phyloP scores from a whole-genome alignment of 805 yeast species.

The Cyberlindnera xylosilytica region DNA sequence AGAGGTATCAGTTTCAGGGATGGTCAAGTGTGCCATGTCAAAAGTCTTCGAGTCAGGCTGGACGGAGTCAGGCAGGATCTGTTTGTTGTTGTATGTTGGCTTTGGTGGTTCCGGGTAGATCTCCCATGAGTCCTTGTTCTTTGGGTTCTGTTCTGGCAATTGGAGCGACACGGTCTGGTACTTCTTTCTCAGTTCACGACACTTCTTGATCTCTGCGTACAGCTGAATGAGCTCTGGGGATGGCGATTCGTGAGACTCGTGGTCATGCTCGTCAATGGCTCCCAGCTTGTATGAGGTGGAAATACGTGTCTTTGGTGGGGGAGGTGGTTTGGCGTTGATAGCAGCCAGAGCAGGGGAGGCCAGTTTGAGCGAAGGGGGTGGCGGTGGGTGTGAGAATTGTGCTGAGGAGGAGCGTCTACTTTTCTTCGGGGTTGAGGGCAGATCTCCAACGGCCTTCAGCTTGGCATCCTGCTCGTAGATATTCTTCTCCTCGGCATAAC shows the following conservation, averaged over 20 bases:
- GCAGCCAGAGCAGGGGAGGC: conserved; percentile 40
- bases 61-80: conserved; percentile 40
- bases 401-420: conserved; percentile 35
- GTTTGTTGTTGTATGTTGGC: conserved; percentile 78
- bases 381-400: conserved; percentile 36
- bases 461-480: conserved; percentile 69
- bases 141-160: conserved; percentile 76
- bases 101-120: conserved; percentile 93
- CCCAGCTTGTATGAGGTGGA: conserved; percentile 40
- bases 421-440: conserved; percentile 31
- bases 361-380: conserved; percentile 32
- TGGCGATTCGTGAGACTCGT: conserved; percentile 54
- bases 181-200: conserved; percentile 72
- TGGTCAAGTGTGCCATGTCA: conserved; percentile 38
- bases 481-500: conserved; percentile 61
- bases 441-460: conserved; percentile 49
- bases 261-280: conserved; percentile 44
- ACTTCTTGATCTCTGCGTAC: conserved; percentile 56
- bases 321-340: conserved; percentile 40
- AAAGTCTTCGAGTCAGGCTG: conserved; percentile 42
- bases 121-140: conserved; percentile 68
- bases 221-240: conserved; percentile 66
- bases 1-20: conserved; percentile 45
- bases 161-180: conserved; percentile 74
- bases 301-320: conserved; percentile 31